A percentile compares a stretch with the other conserved stretches of the same genome.
These are phyloP conservation scores for Kwoniella heveanensis DNA, from an alignment of 768 basidiomycete species.

Conservation along the genomic window DNA sequence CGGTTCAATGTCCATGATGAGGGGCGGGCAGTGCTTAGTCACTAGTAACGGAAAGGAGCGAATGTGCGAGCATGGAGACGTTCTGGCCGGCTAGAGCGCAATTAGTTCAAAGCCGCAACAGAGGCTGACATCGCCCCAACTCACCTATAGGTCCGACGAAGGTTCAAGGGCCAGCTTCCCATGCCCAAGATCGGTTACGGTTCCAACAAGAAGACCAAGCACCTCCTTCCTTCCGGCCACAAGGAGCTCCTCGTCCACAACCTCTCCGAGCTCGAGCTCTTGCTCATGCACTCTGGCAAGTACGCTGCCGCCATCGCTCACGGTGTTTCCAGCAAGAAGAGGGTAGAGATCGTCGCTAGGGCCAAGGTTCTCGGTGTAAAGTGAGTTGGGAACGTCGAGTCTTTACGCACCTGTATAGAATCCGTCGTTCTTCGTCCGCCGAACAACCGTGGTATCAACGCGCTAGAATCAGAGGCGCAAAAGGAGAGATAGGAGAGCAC, in stretches of 20 bases:
- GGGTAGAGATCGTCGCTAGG: conserved; percentile 85
- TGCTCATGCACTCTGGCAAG: conserved; percentile 96
- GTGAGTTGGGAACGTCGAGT: conserved; percentile 35
- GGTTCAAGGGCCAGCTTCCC: conserved; percentile 80
- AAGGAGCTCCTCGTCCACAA: conserved; percentile 97
- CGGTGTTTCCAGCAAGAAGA: conserved; percentile 93
- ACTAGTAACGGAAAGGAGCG: no score
- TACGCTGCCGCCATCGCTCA: conserved; percentile 97
- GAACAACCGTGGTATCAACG: no score
- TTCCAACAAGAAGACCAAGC: conserved; percentile 92
- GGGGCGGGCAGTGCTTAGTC: no score
- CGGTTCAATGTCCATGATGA: no score
- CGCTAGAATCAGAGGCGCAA: no score
- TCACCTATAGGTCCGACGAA: conserved; percentile 50
- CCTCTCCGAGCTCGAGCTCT: conserved; percentile 86
- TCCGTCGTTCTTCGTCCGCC: no score
- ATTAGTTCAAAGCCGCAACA: no score
- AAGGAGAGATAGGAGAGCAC: no score
- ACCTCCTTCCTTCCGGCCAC: conserved; percentile 90
- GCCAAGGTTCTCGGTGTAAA: conserved; percentile 70
- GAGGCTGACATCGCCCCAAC: not conserved
- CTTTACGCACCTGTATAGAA: no score
- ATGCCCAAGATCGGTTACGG: conserved; percentile 98
- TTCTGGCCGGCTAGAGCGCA: no score
- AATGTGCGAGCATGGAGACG: no score